Evolutionary conservation across 768 basidiomycete genomes (phyloP), one percentile per base, ranked within the genome.

Genomic region (Naganishia vaughanmartiniae): DNA sequence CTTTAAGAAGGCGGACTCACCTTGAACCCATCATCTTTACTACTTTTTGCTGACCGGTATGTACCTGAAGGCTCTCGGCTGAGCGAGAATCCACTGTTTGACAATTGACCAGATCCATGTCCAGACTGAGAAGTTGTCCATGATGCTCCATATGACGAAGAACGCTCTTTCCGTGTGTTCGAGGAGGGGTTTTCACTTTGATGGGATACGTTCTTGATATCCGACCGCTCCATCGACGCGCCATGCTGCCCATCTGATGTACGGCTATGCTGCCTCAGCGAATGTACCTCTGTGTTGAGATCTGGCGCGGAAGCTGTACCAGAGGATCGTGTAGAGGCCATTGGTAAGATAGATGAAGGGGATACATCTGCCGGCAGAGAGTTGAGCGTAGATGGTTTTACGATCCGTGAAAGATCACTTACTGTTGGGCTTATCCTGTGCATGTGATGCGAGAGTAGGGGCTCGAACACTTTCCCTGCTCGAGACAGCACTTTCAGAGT

Each of bases 11-110:
- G 5, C 0, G 3, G 53, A 67, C 77, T 17, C 65, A 76, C 77
- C 73, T 77, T 79, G 72, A 71, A 76, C 3, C 71, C 70, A 4
- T 75, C 78, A 5, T 77, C 72, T 51, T n/a, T 63, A 30, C 26
- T 63, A 34, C 39, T 63, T 21, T 42, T 45, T 15, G 42, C 30
- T 1, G 60, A 63, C 60, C 60, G n/a, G 17, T 45, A 17, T 63
- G 39, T 63, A 2, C 42, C 60, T 26, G 57, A 58, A 11, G 39
- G 42, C n/a, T 36, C 60, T 30, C 42, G 4, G n/a, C 3, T 26
- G 28, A 26, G 39, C 24, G 36, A 24, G 10, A 26, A n/a, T 15
- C 42, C 60, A n/a, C 2, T 45, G 17, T 33, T 24, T 21, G 57
- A 58, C 24, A 15, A 24, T 5, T 34, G n/a, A 26, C 36, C 30